Percentiles rank a stretch among this genome's conserved stretches.
phyloP scores from a whole-genome alignment of 352 stramenopile genomes.

The Phytopythium oedochilum region DNA sequence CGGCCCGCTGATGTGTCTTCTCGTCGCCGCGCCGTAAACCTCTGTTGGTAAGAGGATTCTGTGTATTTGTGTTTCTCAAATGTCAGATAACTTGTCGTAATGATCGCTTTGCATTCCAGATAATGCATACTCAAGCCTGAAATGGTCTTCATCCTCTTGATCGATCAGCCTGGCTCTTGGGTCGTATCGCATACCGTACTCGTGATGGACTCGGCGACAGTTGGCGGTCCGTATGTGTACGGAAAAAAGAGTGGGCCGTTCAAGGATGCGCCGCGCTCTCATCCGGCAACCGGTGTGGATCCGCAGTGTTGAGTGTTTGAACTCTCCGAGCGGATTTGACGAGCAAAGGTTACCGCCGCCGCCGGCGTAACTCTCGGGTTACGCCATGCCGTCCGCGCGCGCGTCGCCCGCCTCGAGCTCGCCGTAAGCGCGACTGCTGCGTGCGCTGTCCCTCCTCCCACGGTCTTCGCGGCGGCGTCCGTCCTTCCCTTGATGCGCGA shows the following conservation, averaged over 20 bases:
- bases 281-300: slow-evolving; percentile 1
- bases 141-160: no score
- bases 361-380: slow-evolving; percentile 2
- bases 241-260: slow-evolving; percentile 1
- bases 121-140: no score
- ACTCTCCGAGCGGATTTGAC: slow-evolving; percentile 3
- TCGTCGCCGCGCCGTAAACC: not conserved
- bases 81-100: no score
- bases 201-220: slow-evolving; percentile 1
- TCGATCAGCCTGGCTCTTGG: slow-evolving; percentile 1
- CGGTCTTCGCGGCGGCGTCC: not conserved
- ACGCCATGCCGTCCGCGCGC: not conserved
- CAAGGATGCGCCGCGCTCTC: not conserved
- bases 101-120: no score
- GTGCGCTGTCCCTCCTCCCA: no score
- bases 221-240: slow-evolving; percentile 4
- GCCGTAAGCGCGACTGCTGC: no score
- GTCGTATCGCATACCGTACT: slow-evolving; percentile 2
- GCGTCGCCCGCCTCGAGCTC: no score
- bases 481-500: not conserved
- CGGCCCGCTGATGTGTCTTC: not conserved
- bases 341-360: not conserved
- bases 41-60: no score
- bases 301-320: slow-evolving; percentile 4
- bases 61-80: no score